phyloP scores from a whole-genome alignment of 768 basidiomycete genomes.

The Auricularia sp. region DNA sequence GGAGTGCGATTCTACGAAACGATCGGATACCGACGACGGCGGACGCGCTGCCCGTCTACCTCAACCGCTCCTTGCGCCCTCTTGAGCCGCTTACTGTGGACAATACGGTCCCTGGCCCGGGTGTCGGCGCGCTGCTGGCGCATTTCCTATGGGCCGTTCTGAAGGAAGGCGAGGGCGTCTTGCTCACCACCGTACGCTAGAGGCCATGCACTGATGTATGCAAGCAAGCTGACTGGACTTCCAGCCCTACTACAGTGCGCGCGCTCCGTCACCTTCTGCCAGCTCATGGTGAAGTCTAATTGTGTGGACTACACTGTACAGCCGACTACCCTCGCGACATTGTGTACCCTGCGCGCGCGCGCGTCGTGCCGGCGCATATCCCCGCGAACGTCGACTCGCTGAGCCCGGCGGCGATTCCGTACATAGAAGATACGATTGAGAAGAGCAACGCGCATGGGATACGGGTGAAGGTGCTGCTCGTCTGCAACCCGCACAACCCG shows the following conservation, averaged over 20 bases:
- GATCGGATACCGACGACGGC: background rate
- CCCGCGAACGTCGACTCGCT: background rate
- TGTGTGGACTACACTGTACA: background rate
- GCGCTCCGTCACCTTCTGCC: no score
- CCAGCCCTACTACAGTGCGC: background rate
- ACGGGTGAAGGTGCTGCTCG: background rate
- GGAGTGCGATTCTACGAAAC: background rate
- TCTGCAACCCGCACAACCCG: constrained; percentile 6
- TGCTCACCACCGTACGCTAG: background rate
- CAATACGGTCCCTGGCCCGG: background rate
- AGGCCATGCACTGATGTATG: background rate
- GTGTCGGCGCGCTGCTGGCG: background rate
- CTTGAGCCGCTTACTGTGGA: background rate
- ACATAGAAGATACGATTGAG: background rate
- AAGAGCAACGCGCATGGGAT: background rate
- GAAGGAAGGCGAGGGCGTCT: background rate
- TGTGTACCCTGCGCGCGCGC: background rate
- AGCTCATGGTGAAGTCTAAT: no score
- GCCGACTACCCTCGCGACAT: background rate
- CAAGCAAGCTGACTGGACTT: background rate
- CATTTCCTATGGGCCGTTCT: background rate
- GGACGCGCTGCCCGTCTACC: background rate
- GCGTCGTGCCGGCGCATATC: background rate
- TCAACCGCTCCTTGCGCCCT: background rate
- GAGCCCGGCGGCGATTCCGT: background rate